Percentiles rank a stretch among this genome's conserved stretches.
phyloP scores from a whole-genome alignment of 164 flowering plant genomes.

The Chloranthus sessilifolius region DNA sequence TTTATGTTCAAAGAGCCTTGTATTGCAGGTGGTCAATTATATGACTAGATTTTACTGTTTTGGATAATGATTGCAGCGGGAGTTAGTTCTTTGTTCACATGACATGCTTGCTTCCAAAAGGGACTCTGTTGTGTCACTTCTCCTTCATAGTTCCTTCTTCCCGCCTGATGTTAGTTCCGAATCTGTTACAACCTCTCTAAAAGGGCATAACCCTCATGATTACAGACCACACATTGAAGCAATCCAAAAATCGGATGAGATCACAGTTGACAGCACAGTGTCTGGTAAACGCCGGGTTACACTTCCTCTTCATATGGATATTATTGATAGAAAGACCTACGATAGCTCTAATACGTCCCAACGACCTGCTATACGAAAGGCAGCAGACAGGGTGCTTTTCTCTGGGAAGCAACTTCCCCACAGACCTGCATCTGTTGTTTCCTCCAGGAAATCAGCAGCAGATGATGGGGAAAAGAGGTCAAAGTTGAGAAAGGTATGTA shows the following conservation, averaged over 20 bases:
- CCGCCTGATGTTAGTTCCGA: slow-evolving; percentile 84
- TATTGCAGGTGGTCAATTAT: too few species aligned
- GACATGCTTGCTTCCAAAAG: slow-evolving; percentile 69
- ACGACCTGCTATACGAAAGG: slow-evolving; percentile 25
- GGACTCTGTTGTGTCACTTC: slow-evolving; percentile 50
- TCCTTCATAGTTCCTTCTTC: slow-evolving; percentile 46
- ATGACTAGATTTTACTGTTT: not conserved
- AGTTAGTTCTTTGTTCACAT: slow-evolving; percentile 79
- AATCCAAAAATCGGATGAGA: slow-evolving; percentile 78
- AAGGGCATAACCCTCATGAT: slow-evolving; percentile 52
- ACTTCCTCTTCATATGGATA: slow-evolving; percentile 45
- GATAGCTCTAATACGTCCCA: slow-evolving; percentile 70
- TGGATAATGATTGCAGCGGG: slow-evolving; percentile 56
- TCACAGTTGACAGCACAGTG: slow-evolving; percentile 64
- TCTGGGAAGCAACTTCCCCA: slow-evolving; percentile 80
- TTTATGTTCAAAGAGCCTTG: too few species aligned
- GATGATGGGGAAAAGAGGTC: slow-evolving; percentile 42
- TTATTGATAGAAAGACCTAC: slow-evolving; percentile 52
- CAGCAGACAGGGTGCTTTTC: slow-evolving; percentile 31
- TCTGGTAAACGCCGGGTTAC: slow-evolving; percentile 48
- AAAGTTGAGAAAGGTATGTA: slow-evolving; percentile 56
- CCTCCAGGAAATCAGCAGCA: slow-evolving; percentile 18
- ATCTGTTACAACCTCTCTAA: slow-evolving; percentile 87
- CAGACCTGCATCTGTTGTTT: slow-evolving; percentile 33
- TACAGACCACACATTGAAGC: slow-evolving; percentile 62